Base-by-base conservation (phyloP, 179 eudicot species). In the Carnegiea gigantea region DNA sequence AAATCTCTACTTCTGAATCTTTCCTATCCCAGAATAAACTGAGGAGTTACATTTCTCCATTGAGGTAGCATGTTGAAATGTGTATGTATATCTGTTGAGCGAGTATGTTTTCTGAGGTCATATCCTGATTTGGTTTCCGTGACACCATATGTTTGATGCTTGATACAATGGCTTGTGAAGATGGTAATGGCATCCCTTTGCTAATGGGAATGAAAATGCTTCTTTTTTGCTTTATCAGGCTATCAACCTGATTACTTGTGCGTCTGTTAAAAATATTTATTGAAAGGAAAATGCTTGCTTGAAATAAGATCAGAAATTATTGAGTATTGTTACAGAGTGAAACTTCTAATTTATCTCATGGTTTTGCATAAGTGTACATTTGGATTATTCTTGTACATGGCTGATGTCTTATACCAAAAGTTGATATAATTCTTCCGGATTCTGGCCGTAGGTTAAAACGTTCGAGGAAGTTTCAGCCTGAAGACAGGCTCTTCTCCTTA, bases 401-500 rank as follows among this genome's bases (percentile, higher is more conserved):
- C 53, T 51, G 57, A 51, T 11, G 9, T 51, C 18, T 51, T 5
- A 6, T 20, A 12, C n/a, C n/a, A 20, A 24, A 53, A 20, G 60
- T 60, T 73, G 3, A 79, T 54, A 33, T 62, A 64, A 11, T 73
- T 59, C 30, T 40, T 72, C 28, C 65, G 28, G 30, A 44, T 80
- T 85, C 24, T 86, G 79, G 71, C 51, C 89, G 86, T 88, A 95
- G 98, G 87, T 90, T 93, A 84, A 95, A 95, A 86, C 90, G 99
- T 36, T 90, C 97, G 17, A 86, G 97, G 89, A 95, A 95, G 86
- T 93, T 95, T 84, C 98, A 92, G 80, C 97, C 98, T 9, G 99
- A 92, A 87, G 99, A 95, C 88, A 91, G 99, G 86, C 91, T 93
- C 46, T 95, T 95, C 75, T 95, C 99, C 62, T 88, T 95, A 77